Evolutionary conservation across 2,329 filamentous ascomycete genomes (phyloP).

Genomic region (Neoascochyta sp.): DNA sequence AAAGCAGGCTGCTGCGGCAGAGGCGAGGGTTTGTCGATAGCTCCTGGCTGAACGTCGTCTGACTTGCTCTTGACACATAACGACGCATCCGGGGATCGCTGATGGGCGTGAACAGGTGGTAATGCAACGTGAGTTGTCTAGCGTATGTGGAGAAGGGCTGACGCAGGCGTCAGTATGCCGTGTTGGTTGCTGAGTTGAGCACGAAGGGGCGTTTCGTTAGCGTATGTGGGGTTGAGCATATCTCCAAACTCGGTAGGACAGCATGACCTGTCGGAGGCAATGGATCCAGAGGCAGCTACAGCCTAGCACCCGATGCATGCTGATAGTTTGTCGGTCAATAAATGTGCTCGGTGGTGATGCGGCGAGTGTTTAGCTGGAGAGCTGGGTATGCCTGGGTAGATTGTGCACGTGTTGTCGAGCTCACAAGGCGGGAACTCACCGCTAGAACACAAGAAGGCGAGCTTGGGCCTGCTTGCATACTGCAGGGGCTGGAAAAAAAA

Average conservation of each 20-base stretch:
- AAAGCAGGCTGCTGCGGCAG: too few species aligned
- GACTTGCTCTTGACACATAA: conserved; percentile 14
- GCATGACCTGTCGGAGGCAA: conserved; percentile 19
- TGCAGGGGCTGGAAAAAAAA: too few species aligned
- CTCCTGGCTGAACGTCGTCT: conserved; percentile 6
- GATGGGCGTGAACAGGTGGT: conserved; percentile 4
- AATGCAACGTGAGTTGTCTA: conserved; percentile 22
- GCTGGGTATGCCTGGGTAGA: too few species aligned
- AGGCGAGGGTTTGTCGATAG: conserved; percentile 14
- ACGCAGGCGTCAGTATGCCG: conserved; percentile 12
- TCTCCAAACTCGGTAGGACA: conserved; percentile 11
- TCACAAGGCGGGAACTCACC: too few species aligned
- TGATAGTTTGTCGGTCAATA: neutral
- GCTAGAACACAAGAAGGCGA: too few species aligned
- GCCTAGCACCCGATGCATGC: neutral
- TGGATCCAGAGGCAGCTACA: conserved; percentile 8
- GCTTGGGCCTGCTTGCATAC: too few species aligned
- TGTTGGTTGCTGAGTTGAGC: conserved; percentile 14
- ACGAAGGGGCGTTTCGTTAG: conserved; percentile 17
- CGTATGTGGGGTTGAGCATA: conserved; percentile 26
- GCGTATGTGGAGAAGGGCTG: conserved; percentile 29
- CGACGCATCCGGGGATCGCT: conserved; percentile 2
- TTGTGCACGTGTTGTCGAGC: too few species aligned
- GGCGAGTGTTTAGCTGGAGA: too few species aligned
- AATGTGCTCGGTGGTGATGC: neutral